Evolutionary conservation across 1,284 basidiomycete genomes (phyloP), one percentile per base, ranked within the genome.

Genomic region (Boletus hoseneyae): DNA sequence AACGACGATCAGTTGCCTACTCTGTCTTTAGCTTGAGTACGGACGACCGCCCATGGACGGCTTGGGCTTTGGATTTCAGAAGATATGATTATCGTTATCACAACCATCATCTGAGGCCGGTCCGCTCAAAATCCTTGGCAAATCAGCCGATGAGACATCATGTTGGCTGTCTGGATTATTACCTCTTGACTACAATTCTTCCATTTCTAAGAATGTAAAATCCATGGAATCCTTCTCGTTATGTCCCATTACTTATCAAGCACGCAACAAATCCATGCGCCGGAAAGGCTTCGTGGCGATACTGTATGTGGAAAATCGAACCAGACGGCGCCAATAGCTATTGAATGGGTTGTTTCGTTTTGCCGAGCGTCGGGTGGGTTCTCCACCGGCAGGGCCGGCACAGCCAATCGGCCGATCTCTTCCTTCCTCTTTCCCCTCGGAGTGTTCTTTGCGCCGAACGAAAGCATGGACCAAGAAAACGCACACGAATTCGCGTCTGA

Each of bases 381-480:
- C 37, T 39, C 46, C 38, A 48, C 25, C 6, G 19, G 38, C 59
- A 61, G 56, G 53, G 57, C 54, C 57, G 19, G 38, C 59, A 61
- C 59, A 56, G 57, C 54, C 57, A 16, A 19, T 46, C 47, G 53
- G 40, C 40, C 42, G 38, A 42, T 32, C 43, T 30, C 15, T 11
- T 21, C 11, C 35, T 11, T 36, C 18, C 35, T 36, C 11, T 16
- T 19, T 13, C 25, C 25, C 23, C 37, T 46, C 57, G 59, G 48
- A 35, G 38, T 6, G 27, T 49, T 48, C 43, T 43, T 42, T 37
- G 32, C 40, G 40, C 57, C 59, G 61, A 47, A 39, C 1, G 19
- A 23, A 12, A 19, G 27, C 3, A 42, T 18, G 30, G 29, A 37
- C 29, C 35, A n/a, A 51, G 32, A 43, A 48, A 8, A 19, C 45